phyloP scores from a whole-genome alignment of 176 grass and related monocot genomes.

The Melocanna baccifera region DNA sequence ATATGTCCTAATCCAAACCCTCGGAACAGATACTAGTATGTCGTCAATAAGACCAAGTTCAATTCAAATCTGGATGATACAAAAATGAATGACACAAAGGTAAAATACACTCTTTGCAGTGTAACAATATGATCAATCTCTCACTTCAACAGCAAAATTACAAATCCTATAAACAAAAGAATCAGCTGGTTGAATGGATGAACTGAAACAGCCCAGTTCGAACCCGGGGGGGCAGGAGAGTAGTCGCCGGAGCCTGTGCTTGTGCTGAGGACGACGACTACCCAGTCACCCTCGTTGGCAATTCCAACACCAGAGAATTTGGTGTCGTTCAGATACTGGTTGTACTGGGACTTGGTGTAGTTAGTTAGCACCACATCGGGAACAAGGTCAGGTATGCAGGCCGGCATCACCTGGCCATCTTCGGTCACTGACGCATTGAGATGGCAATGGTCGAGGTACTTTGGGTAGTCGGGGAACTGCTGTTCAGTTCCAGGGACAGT shows the following conservation, averaged over 20 bases:
- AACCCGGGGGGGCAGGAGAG: constrained; percentile 46
- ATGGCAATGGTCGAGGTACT: constrained; percentile 69
- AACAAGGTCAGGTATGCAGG: constrained; percentile 59
- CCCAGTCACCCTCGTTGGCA: constrained; percentile 82
- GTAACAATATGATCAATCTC: neutral
- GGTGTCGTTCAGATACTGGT: constrained; percentile 63
- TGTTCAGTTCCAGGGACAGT: constrained; percentile 82
- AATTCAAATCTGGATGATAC: constrained; percentile 6
- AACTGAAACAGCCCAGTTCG: constrained; percentile 25
- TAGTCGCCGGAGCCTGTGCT: constrained; percentile 50
- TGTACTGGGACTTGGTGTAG: constrained; percentile 92
- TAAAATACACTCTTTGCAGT: neutral
- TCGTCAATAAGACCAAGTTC: neutral
- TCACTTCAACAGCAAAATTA: constrained; percentile 56
- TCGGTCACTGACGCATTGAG: constrained; percentile 76
- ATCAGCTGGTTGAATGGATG: constrained; percentile 31
- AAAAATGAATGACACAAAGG: neutral
- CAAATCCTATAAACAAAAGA: constrained; percentile 51
- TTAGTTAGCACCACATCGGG: constrained; percentile 70
- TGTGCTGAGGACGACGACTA: constrained; percentile 85
- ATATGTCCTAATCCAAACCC: neutral
- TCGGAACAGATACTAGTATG: neutral
- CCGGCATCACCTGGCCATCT: constrained; percentile 77
- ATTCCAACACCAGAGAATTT: constrained; percentile 64
- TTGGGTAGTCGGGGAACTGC: constrained; percentile 73